These are phyloP conservation scores for Lactifluus pinguis DNA, from an alignment of 768 basidiomycete species.

Conservation along the genomic window DNA sequence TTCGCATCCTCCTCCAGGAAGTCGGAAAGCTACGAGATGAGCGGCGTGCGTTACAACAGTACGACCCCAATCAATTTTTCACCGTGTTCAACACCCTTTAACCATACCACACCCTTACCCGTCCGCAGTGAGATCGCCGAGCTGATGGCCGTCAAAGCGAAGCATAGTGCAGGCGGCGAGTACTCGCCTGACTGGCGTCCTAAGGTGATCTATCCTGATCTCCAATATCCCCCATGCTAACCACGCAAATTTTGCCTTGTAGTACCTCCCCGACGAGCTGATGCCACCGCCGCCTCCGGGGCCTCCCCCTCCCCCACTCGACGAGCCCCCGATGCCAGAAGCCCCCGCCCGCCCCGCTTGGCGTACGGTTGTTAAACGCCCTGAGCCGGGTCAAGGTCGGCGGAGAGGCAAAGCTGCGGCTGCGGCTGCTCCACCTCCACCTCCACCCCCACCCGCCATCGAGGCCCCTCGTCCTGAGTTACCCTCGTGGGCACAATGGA, in stretches of 20 bases:
- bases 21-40: slow-evolving; percentile 55
- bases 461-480: slow-evolving; percentile 37
- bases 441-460: slow-evolving; percentile 25
- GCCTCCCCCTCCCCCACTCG: slow-evolving; percentile 36
- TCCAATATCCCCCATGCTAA: not conserved
- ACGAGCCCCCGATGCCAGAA: slow-evolving; percentile 47
- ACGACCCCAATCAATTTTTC: slow-evolving; percentile 20
- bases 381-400: slow-evolving; percentile 23
- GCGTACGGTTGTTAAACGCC: slow-evolving; percentile 62
- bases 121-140: slow-evolving; percentile 67
- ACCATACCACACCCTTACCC: not conserved
- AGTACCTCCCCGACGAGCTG: slow-evolving; percentile 31
- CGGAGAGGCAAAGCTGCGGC: slow-evolving; percentile 33
- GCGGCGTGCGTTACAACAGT: slow-evolving; percentile 49
- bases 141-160: slow-evolving; percentile 74
- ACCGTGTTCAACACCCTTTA: not conserved
- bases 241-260: not conserved
- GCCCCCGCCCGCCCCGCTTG: slow-evolving; percentile 57
- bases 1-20: slow-evolving; percentile 51
- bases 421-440: slow-evolving; percentile 31
- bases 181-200: slow-evolving; percentile 69
- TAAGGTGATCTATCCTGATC: slow-evolving; percentile 33
- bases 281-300: slow-evolving; percentile 22
- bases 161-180: slow-evolving; percentile 73
- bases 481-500: slow-evolving; percentile 83